These are phyloP conservation scores for Candida broadrunensis DNA, from an alignment of 805 yeast species.

Conservation along the genomic window DNA sequence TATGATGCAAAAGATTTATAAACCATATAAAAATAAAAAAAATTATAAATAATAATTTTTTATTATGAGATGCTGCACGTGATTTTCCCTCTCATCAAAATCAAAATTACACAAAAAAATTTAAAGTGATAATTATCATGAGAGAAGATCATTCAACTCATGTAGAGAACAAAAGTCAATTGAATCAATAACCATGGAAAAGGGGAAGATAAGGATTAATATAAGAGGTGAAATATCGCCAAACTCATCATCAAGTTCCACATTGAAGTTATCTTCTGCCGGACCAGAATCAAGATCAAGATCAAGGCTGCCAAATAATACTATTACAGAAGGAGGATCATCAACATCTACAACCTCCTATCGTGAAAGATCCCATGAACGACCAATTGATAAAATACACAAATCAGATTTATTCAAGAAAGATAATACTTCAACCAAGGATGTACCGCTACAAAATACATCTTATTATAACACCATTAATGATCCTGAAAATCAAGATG, in stretches of 20 bases:
- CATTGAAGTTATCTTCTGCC: not conserved
- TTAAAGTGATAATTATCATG: too few relatives aligned
- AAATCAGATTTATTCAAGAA: conserved; percentile 12
- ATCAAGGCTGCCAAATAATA: conserved; percentile 17
- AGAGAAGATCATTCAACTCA: too few relatives aligned
- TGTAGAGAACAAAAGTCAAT: too few relatives aligned
- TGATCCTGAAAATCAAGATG: conserved; percentile 10
- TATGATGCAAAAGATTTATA: too few relatives aligned
- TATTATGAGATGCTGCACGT: not conserved
- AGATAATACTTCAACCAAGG: conserved; percentile 11
- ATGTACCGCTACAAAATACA: conserved; percentile 15
- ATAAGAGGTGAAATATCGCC: not conserved
- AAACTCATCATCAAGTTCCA: not conserved
- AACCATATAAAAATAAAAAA: too few relatives aligned
- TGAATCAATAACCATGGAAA: not conserved
- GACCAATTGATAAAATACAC: conserved; percentile 12
- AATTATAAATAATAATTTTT: not conserved
- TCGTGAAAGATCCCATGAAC: conserved; percentile 17
- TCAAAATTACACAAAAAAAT: too few relatives aligned
- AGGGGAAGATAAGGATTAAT: not conserved
- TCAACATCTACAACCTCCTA: conserved; percentile 2
- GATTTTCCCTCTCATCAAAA: too few relatives aligned
- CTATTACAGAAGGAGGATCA: not conserved
- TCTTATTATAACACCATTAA: conserved; percentile 12
- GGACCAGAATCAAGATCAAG: conserved; percentile 9